Base-by-base conservation (phyloP, 2,329 filamentous ascomycete genomes). In the Mycocentrospora acerina region DNA sequence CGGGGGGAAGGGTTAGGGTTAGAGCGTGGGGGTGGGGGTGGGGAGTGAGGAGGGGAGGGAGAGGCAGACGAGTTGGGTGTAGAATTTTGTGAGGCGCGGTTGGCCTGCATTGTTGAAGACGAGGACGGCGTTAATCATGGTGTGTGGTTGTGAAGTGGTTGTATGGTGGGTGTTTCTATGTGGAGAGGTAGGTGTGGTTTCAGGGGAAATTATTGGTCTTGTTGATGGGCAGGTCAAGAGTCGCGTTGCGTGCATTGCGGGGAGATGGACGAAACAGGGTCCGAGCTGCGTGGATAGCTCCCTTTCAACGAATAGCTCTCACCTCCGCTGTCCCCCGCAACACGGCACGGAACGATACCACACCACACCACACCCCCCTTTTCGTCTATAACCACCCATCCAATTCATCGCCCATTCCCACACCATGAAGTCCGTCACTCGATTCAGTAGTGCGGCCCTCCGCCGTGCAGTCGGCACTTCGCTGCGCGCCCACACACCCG, bases 91-190 rank as follows among this genome's bases (percentile, higher is more conserved):
- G 67, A 98, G 79, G 39, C 93, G 86, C 25, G 93, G 91, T 71
- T 98, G 91, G 50, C 93, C 93, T 59, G 91, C 89, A 74, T 95
- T 95, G 65, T 98, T 98, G 77, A 98, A 98, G 67, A 98, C 91
- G 53, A 98, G 78, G 46, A 98, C 91, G 22, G 94, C 93, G 77
- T 95, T 98, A 70, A 98, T 97, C 93, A 98, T 98, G 55, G 41
- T 47, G 47, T 24, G 22, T 31, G 29, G 31, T 35, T 15, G 18
- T 11, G n/a, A n/a, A n/a, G n/a, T 31, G 26, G 27, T 14, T 45
- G 32, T 22, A 6, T 22, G 5, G 19, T 9, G 9, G n/a, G 9
- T 22, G 19, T 22, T 22, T 22, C 5, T 5, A 22, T 22, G 9
- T 22, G 5, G 5, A 22, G 19, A 22, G 5, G 19, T 22, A 6